A percentile compares a stretch with the other conserved stretches of the same genome.
phyloP scores from a whole-genome alignment of 441 rosid genomes.

The Pelargonium citronellum region DNA sequence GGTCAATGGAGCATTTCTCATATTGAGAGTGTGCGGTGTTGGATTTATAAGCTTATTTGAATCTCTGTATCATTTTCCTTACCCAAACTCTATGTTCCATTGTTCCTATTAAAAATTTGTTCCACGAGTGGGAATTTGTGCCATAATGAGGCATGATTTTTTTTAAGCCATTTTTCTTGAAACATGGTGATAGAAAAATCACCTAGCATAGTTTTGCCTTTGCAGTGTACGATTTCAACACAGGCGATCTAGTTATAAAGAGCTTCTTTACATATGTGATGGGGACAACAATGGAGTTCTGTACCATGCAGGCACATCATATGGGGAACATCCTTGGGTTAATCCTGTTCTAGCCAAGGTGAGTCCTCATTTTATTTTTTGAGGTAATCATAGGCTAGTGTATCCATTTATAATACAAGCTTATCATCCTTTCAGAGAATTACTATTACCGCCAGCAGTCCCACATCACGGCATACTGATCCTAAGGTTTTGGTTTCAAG shows the following conservation, averaged over 20 bases:
- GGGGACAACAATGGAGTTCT: slow-evolving; percentile 97
- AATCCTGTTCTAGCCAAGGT: slow-evolving; percentile 94
- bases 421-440: slow-evolving; percentile 52
- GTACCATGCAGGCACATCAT: slow-evolving; percentile 82
- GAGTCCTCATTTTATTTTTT: slow-evolving; percentile 14
- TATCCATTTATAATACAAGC: slow-evolving; percentile 7
- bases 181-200: slow-evolving; percentile 10
- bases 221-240: slow-evolving; percentile 61
- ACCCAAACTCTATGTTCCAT: neutral
- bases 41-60: neutral
- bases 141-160: neutral
- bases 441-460: slow-evolving; percentile 70
- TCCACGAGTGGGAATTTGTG: neutral
- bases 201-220: slow-evolving; percentile 17
- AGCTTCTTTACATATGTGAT: slow-evolving; percentile 91
- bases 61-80: neutral
- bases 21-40: neutral
- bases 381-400: neutral
- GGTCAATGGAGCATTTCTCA: neutral
- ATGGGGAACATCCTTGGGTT: slow-evolving; percentile 93
- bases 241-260: slow-evolving; percentile 84
- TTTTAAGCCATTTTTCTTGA: neutral
- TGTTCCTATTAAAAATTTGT: neutral
- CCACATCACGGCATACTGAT: slow-evolving; percentile 79
- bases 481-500: slow-evolving; percentile 84